Evolutionary conservation across 805 yeast species (phyloP), one percentile per base, ranked within the genome.

Genomic region (Candida coleopterorum): DNA sequence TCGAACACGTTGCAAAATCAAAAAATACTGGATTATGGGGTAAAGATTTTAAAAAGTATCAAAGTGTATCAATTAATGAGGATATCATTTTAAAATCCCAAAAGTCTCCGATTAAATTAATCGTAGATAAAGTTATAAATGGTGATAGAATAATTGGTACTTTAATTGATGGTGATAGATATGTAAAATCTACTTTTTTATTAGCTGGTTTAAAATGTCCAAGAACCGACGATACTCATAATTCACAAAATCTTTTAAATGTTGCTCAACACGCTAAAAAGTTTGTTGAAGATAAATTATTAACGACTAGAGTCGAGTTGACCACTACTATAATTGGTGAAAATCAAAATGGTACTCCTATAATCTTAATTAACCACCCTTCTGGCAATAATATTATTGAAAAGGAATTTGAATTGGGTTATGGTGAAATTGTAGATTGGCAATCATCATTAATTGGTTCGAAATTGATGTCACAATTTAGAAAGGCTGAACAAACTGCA

Each of bases 121-220:
- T 86, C 39, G 81, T 86, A 18, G 95, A 86, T 58, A 78, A 74
- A 49, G 93, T 81, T 22, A 69, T 85, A 41, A 65, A 80, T 43
- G 96, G 95, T 33, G 95, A 86, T 59, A 65, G 95, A 32, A 57
- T 85, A n/a, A 62, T 81, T 25, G 73, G 76, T 9, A 73, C 94
- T 27, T 55, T 78, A 9, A 45, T 78, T 37, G 60, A 75, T 21
- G 65, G 63, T 40, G 59, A 66, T 32, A 57, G 58, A 27, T 93
- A 84, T 41, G 73, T 70, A 28, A 70, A 74, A 20, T 64, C 78
- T 20, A 79, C 81, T 9, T 72, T 81, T 21, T 54, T 81, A 26
- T 60, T 86, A 43, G 93, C 93, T 2, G 96, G 95, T 31, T 61
- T 84, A 41, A 74, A 75, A 47, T 55, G 80, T 17, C 94, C 94